phyloP scores from a whole-genome alignment of 805 yeast species.

The Candida adriatica region DNA sequence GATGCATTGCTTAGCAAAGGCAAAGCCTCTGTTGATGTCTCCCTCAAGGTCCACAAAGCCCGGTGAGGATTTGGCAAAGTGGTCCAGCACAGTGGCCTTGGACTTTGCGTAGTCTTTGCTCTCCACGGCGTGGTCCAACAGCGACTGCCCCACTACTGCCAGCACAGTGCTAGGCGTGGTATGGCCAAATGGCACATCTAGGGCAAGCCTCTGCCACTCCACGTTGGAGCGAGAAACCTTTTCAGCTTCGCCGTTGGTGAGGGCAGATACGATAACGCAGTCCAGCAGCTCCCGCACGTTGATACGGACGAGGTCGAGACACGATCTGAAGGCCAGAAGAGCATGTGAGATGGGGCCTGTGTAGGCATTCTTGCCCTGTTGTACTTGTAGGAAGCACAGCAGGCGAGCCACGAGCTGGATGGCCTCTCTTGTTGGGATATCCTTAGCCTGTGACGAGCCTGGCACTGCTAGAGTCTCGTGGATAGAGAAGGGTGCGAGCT shows the following conservation, averaged over 20 bases:
- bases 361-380: conserved; percentile 48
- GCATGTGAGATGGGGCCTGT: conserved; percentile 67
- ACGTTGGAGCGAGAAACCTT: conserved; percentile 38
- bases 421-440: conserved; percentile 24
- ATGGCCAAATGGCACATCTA: conserved; percentile 53
- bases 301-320: conserved; percentile 43
- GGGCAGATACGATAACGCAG: conserved; percentile 41
- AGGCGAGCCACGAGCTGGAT: conserved; percentile 42
- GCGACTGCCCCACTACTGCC: conserved; percentile 50
- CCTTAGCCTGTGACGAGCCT: conserved; percentile 31
- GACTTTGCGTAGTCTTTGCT: conserved; percentile 1
- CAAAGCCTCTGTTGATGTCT: conserved; percentile 8
- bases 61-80: conserved; percentile 1
- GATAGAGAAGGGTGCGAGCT: conserved; percentile 34
- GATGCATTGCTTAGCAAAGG: conserved; percentile 8
- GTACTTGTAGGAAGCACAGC: conserved; percentile 37
- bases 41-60: conserved; percentile 4
- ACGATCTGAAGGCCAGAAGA: conserved; percentile 60
- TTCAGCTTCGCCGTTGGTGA: conserved; percentile 51
- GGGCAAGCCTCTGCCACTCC: conserved; percentile 54
- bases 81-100: conserved; percentile 2
- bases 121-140: conserved; percentile 14
- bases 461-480: conserved; percentile 29
- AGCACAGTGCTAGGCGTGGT: conserved; percentile 53
- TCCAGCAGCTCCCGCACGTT: conserved; percentile 51